A percentile compares a stretch with the other conserved stretches of the same genome.
Conservation (phyloP, 768 basidiomycete species). For the Lactifluus piperatus region DNA sequence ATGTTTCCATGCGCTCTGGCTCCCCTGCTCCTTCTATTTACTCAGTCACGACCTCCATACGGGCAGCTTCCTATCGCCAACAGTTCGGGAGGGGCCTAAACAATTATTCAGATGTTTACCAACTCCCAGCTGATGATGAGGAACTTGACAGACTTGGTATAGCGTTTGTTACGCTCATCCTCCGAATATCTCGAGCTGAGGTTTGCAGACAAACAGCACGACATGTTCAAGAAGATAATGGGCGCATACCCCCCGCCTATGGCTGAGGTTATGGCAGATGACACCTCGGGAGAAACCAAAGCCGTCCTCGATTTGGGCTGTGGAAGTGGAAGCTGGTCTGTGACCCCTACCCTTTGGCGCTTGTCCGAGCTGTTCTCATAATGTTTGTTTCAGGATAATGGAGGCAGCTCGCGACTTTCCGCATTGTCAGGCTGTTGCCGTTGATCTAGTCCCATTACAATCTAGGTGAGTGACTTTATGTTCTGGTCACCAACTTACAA, state of each 20-base stretch:
- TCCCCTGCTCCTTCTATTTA: slow-evolving; percentile 64
- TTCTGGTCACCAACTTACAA: slow-evolving; percentile 1
- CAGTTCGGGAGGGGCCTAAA: slow-evolving; percentile 67
- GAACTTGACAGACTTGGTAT: slow-evolving; percentile 61
- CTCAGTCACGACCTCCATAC: slow-evolving; percentile 58
- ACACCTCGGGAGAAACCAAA: slow-evolving; percentile 49
- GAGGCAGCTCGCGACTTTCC: slow-evolving; percentile 69
- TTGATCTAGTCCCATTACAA: slow-evolving; percentile 78
- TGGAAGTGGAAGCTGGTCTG: slow-evolving; percentile 70
- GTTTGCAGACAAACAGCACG: slow-evolving; percentile 54
- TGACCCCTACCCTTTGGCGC: not conserved
- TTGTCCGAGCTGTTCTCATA: slow-evolving; percentile 1
- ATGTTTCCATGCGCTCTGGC: slow-evolving; percentile 49
- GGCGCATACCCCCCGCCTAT: slow-evolving; percentile 60
- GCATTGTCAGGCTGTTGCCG: slow-evolving; percentile 56
- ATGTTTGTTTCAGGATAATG: slow-evolving; percentile 48
- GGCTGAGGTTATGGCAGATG: slow-evolving; percentile 48
- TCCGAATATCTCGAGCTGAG: not conserved
- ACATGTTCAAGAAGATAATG: slow-evolving; percentile 53
- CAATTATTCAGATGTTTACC: slow-evolving; percentile 73
- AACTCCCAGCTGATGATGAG: slow-evolving; percentile 70
- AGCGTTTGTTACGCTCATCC: slow-evolving; percentile 1
- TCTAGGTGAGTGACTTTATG: slow-evolving; percentile 40
- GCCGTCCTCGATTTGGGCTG: slow-evolving; percentile 68
- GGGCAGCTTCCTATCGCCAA: slow-evolving; percentile 47